Base-by-base conservation (phyloP, 148 eudicot genomes). In the Dianthus caryophyllus region DNA sequence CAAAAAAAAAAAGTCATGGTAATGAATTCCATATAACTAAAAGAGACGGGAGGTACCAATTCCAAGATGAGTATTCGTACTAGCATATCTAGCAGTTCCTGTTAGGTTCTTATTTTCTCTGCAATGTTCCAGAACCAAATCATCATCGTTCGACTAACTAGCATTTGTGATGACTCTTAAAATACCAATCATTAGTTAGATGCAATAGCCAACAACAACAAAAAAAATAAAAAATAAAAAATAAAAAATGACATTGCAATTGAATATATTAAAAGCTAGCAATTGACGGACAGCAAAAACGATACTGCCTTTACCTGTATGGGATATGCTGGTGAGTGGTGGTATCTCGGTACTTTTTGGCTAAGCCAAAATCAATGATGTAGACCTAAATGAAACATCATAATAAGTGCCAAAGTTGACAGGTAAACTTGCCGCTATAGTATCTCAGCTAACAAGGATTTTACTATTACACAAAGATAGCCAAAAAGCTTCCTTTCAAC, bases 101-200 rank as follows among this genome's bases (percentile, higher is more conserved):
- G 96, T 93, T 83, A 93, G 81, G 75, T 93, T 93, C 76, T 89
- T 93, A 73, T 93, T 90, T 73, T 93, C 98, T 76, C 98, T 93
- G 83, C 81, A 85, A 26, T 50, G 54, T 57, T 46, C 18, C 24
- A 25, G 55, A 10, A 27, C 66, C 25, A 71, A 51, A 16, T 75
- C 12, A 64, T 21, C 21, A 62, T 48, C 4, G 59, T 31, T 30
- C 41, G 71, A 22, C 18, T 47, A 12, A 67, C 53, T 13, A 9
- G 2, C 22, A 31, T 57, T 44, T 25, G 2, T 21, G 22, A 65
- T 27, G 6, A 13, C 64, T 16, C 65, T 7, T 0, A 50, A 17
- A 26, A 46, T 46, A 2, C 50, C 14, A 66, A 66, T 38, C 60
- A 16, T 13, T 39, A 65, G 31, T 48, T 52, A 4, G 10, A 65